These are phyloP conservation scores for Colletotrichum sp. DNA, from an alignment of 2,329 filamentous ascomycete species.

Conservation along the genomic window DNA sequence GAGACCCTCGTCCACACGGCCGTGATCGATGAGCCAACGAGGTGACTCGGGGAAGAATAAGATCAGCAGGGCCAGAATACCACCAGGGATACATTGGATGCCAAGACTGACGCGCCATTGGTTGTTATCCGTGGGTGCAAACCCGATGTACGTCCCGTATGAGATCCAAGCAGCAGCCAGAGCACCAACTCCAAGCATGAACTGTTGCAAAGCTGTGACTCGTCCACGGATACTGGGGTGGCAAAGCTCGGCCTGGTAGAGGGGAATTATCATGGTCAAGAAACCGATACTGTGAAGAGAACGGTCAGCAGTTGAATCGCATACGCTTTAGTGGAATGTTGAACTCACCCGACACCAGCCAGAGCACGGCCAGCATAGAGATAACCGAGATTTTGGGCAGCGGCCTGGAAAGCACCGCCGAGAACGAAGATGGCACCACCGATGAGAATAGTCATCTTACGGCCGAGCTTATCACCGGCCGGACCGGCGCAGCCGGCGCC, in stretches of 20 bases:
- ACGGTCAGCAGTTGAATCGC: neutral
- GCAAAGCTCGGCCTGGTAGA: slow-evolving; percentile 81
- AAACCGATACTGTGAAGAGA: slow-evolving; percentile 46
- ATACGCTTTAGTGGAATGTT: neutral
- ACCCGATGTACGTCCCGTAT: slow-evolving; percentile 53
- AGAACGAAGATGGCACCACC: slow-evolving; percentile 75
- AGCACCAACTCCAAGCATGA: slow-evolving; percentile 80
- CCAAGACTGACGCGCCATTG: slow-evolving; percentile 55
- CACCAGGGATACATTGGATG: slow-evolving; percentile 74
- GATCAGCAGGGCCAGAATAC: slow-evolving; percentile 69
- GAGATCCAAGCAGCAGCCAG: slow-evolving; percentile 76
- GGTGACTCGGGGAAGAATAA: slow-evolving; percentile 72
- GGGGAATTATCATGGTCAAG: slow-evolving; percentile 47
- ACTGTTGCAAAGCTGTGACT: slow-evolving; percentile 79
- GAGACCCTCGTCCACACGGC: slow-evolving; percentile 68
- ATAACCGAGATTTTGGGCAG: slow-evolving; percentile 60
- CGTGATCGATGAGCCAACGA: slow-evolving; percentile 78
- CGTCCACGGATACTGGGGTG: slow-evolving; percentile 80
- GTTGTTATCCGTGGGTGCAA: slow-evolving; percentile 27
- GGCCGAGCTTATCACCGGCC: slow-evolving; percentile 67
- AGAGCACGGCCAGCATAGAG: slow-evolving; percentile 74
- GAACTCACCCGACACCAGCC: slow-evolving; percentile 60
- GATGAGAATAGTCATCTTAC: slow-evolving; percentile 73
- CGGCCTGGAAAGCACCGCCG: slow-evolving; percentile 77
- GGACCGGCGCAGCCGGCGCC: slow-evolving; percentile 70